Conservation (phyloP, 1,284 basidiomycete genomes). For the Rhodotorula mucilaginosa region DNA sequence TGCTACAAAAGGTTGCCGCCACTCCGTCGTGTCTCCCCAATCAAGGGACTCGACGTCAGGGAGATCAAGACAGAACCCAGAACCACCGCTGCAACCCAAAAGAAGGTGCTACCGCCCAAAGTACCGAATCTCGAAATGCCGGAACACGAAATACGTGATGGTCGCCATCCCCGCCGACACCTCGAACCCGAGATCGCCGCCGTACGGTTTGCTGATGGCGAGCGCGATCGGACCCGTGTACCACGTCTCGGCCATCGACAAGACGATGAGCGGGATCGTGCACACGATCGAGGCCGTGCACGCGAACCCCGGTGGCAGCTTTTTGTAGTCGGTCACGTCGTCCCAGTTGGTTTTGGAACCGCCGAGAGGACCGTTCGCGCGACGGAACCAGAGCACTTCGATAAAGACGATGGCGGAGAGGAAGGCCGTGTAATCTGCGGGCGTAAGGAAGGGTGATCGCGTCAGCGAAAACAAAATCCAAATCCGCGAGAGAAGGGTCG, state of each 20-base stretch:
- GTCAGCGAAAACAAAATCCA: too few species aligned
- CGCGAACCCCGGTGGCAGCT: conserved; percentile 60
- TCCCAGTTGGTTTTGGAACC: conserved; percentile 54
- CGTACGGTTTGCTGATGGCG: conserved; percentile 23
- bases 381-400: conserved; percentile 48
- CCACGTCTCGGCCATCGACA: conserved; percentile 31
- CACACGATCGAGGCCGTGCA: conserved; percentile 57
- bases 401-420: conserved; percentile 58
- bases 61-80: too few species aligned
- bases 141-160: conserved; percentile 44
- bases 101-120: conserved; percentile 37
- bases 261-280: conserved; percentile 35
- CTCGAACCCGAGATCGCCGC: conserved; percentile 54
- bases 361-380: conserved; percentile 19
- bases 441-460: conserved; percentile 3
- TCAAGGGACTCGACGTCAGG: too few species aligned
- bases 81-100: not conserved
- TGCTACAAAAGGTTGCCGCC: too few species aligned
- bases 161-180: conserved; percentile 46
- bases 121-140: conserved; percentile 44
- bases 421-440: conserved; percentile 66
- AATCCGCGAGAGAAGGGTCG: too few species aligned
- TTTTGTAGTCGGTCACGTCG: conserved; percentile 57
- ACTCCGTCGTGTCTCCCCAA: too few species aligned
- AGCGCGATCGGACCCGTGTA: conserved; percentile 35